phyloP scores from a whole-genome alignment of 768 basidiomycete species.

The Pleurotus platypus region DNA sequence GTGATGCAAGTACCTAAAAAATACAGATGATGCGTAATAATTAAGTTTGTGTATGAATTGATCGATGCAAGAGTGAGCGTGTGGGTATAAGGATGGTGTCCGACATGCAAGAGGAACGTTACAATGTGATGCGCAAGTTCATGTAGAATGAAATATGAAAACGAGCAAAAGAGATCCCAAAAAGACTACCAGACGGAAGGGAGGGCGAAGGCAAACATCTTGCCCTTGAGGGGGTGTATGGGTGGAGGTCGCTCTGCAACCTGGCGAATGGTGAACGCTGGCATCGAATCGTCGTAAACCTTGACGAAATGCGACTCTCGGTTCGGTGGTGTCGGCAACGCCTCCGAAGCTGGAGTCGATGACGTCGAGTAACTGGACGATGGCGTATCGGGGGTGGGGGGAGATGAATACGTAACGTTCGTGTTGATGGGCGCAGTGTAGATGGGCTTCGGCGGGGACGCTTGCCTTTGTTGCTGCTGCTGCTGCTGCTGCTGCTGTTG shows the following conservation, averaged over 20 bases:
- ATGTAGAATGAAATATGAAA: conserved; percentile 15
- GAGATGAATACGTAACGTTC: conserved; percentile 21
- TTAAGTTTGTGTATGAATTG: not conserved
- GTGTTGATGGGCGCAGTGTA: conserved; percentile 27
- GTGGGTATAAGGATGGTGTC: not conserved
- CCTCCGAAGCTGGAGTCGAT: conserved; percentile 57
- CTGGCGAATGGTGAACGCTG: conserved; percentile 30
- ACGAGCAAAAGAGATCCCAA: conserved; percentile 18
- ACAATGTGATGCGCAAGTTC: conserved; percentile 8
- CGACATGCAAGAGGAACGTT: not conserved
- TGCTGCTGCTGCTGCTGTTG: conserved; percentile 17
- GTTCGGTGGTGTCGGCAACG: conserved; percentile 55
- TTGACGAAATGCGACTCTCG: conserved; percentile 48
- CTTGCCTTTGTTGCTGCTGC: conserved; percentile 17
- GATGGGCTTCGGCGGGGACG: conserved; percentile 26
- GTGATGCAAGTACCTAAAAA: not conserved
- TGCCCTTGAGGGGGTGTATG: conserved; percentile 46
- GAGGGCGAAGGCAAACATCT: conserved; percentile 64
- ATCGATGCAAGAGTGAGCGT: not conserved
- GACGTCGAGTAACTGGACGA: conserved; percentile 45
- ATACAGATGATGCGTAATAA: conserved; percentile 1
- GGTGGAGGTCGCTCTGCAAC: conserved; percentile 23
- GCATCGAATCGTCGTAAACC: conserved; percentile 35
- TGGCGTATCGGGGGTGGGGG: conserved; percentile 50
- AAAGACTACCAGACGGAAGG: conserved; percentile 56